Conservation (phyloP, 371 early-diverging fungal species). For the Mortierella sp. region DNA sequence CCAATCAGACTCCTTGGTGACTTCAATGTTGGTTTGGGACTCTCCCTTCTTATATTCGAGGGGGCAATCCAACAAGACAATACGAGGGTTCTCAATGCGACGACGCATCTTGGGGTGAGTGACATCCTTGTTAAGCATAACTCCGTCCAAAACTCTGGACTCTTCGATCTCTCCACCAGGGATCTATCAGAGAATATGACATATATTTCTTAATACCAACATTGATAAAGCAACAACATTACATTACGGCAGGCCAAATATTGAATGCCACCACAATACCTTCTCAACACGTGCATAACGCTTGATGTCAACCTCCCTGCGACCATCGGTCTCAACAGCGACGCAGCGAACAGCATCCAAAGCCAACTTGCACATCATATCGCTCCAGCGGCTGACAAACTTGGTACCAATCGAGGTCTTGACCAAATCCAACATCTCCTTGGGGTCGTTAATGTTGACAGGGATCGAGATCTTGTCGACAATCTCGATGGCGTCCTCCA, state of each 20-base stretch:
- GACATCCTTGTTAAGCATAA: conserved; percentile 99
- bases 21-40: conserved; percentile 99
- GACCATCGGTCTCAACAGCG: conserved; percentile 79
- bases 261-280: conserved; percentile 61
- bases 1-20: conserved; percentile 98
- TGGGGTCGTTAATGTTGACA: conserved; percentile 86
- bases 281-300: conserved; percentile 98
- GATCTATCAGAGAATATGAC: conserved; percentile 70
- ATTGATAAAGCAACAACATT: not conserved
- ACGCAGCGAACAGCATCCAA: conserved; percentile 96
- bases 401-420: conserved; percentile 97
- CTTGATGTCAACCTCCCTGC: conserved; percentile 96
- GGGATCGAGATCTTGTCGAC: conserved; percentile 87
- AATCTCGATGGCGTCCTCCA: conserved; percentile 91
- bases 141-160: conserved; percentile 97
- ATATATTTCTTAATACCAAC: not conserved
- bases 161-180: conserved; percentile 99
- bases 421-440: conserved; percentile 93
- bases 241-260: not conserved
- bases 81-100: conserved; percentile 97
- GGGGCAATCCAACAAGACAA: conserved; percentile 98
- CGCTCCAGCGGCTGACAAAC: conserved; percentile 95
- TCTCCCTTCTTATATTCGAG: conserved; percentile 99
- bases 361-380: conserved; percentile 98
- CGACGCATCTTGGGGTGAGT: conserved; percentile 99